Conservation (phyloP, 1,284 basidiomycete genomes). For the Pterulicium gracile region DNA sequence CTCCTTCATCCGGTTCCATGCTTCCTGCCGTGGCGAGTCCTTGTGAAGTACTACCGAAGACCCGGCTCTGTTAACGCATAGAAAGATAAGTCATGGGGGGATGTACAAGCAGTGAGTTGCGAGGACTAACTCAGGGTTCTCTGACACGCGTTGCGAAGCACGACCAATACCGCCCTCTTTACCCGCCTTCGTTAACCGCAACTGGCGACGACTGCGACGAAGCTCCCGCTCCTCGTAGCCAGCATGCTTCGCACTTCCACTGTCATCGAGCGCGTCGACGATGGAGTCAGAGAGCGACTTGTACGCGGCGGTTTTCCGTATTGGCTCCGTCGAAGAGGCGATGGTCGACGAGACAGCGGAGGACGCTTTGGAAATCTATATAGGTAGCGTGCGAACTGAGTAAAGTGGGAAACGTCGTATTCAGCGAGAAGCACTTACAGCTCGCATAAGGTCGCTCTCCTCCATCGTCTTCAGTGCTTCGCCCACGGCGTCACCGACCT, state of each 20-base stretch:
- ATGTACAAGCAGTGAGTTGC: constrained; percentile 1
- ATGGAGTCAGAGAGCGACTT: constrained; percentile 85
- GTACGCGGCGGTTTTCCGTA: constrained; percentile 93
- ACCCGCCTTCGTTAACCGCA: constrained; percentile 75
- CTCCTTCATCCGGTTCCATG: constrained; percentile 67
- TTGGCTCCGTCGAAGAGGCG: constrained; percentile 79
- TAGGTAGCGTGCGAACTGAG: constrained; percentile 2
- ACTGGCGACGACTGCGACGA: constrained; percentile 64
- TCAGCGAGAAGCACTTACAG: constrained; percentile 33
- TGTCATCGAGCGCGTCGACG: constrained; percentile 90
- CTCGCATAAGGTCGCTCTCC: constrained; percentile 86
- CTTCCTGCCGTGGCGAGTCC: constrained; percentile 64
- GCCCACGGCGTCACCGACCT: constrained; percentile 87
- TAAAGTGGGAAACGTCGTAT: neutral
- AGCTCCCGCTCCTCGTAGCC: constrained; percentile 92
- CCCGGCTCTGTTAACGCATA: constrained; percentile 86
- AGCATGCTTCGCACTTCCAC: constrained; percentile 83
- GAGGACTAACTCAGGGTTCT: constrained; percentile 66
- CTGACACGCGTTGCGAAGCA: constrained; percentile 38
- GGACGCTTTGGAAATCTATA: constrained; percentile 69
- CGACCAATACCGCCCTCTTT: constrained; percentile 44
- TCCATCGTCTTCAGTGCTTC: constrained; percentile 89
- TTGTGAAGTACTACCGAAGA: constrained; percentile 77
- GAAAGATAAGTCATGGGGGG: constrained; percentile 5
- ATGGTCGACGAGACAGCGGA: constrained; percentile 72